A percentile compares a stretch with the other conserved stretches of the same genome.
These are phyloP conservation scores for Coprinellus aureogranulatus DNA, from an alignment of 768 basidiomycete species.

Conservation along the genomic window DNA sequence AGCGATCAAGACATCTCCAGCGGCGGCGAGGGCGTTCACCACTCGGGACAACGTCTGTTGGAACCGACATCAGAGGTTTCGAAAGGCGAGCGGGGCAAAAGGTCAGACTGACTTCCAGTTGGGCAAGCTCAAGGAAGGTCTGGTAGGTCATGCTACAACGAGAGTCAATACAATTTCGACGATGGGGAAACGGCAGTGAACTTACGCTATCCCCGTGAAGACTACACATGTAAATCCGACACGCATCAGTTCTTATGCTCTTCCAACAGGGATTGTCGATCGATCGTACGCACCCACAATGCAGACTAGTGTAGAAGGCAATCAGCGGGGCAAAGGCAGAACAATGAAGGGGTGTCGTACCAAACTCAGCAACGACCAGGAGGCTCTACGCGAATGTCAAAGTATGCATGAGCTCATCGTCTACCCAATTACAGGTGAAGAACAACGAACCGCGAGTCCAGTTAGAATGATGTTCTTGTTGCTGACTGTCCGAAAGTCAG, in stretches of 20 bases:
- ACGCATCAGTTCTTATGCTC: too few species aligned
- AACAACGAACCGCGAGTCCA: slow-evolving; percentile 28
- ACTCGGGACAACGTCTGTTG: slow-evolving; percentile 36
- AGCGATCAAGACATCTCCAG: slow-evolving; percentile 48
- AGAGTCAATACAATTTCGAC: too few species aligned
- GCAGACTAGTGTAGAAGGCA: slow-evolving; percentile 18
- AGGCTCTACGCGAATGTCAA: slow-evolving; percentile 16
- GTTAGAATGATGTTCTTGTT: slow-evolving; percentile 35
- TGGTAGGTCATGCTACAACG: too few species aligned
- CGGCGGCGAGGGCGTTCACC: slow-evolving; percentile 45
- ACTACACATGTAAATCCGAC: neutral
- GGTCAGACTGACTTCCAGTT: too few species aligned
- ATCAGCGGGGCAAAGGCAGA: neutral
- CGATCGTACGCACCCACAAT: slow-evolving; percentile 28
- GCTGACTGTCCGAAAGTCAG: slow-evolving; percentile 35
- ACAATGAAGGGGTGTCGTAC: slow-evolving; percentile 19
- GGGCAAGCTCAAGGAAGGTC: too few species aligned
- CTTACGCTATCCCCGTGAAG: slow-evolving; percentile 13
- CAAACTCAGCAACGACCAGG: slow-evolving; percentile 41
- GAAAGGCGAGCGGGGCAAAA: too few species aligned
- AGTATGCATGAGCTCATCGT: too few species aligned
- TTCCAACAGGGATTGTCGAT: too few species aligned
- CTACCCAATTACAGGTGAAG: too few species aligned
- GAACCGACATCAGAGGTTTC: too few species aligned
- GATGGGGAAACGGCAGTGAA: neutral